Evolutionary conservation across 495 filamentous ascomycete genomes (phyloP).

Genomic region (Terfezia claveryi): DNA sequence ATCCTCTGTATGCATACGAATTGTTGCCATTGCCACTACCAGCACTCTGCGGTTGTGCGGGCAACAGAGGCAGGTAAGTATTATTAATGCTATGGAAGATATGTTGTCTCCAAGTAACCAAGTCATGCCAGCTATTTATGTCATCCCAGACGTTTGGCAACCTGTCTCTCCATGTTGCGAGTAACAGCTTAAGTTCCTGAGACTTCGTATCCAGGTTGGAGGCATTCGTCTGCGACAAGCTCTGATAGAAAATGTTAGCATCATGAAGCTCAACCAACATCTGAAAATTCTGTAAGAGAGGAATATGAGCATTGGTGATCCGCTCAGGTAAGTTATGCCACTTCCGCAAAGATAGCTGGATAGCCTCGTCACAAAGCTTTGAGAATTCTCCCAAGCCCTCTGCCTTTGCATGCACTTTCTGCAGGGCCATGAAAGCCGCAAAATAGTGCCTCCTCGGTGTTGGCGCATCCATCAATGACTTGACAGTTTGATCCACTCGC

Average conservation of each 20-base stretch:
- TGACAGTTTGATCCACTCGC: slow-evolving; percentile 71
- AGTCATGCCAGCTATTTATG: slow-evolving; percentile 95
- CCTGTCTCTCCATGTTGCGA: slow-evolving; percentile 87
- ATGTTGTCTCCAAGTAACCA: slow-evolving; percentile 97
- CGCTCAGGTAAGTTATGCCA: slow-evolving; percentile 91
- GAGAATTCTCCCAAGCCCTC: slow-evolving; percentile 65
- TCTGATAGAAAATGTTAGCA: slow-evolving; percentile 83
- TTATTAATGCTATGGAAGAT: slow-evolving; percentile 94
- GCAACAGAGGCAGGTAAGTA: slow-evolving; percentile 72
- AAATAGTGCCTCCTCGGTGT: slow-evolving; percentile 87
- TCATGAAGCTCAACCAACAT: slow-evolving; percentile 96
- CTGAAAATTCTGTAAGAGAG: slow-evolving; percentile 91
- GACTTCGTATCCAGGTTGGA: slow-evolving; percentile 82
- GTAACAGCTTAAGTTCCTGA: slow-evolving; percentile 77
- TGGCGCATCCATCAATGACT: slow-evolving; percentile 88
- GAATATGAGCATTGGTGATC: slow-evolving; percentile 89
- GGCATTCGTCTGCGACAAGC: slow-evolving; percentile 62
- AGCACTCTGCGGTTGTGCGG: slow-evolving; percentile 54
- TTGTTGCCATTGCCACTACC: slow-evolving; percentile 34
- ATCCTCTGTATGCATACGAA: slow-evolving; percentile 88
- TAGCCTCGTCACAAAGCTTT: slow-evolving; percentile 79
- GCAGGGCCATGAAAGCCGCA: slow-evolving; percentile 88
- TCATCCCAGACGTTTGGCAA: slow-evolving; percentile 98
- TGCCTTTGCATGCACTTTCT: slow-evolving; percentile 76
- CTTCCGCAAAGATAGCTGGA: slow-evolving; percentile 87